phyloP scores from a whole-genome alignment of 148 eudicot genomes.

The Tetragonia tetragonoides region DNA sequence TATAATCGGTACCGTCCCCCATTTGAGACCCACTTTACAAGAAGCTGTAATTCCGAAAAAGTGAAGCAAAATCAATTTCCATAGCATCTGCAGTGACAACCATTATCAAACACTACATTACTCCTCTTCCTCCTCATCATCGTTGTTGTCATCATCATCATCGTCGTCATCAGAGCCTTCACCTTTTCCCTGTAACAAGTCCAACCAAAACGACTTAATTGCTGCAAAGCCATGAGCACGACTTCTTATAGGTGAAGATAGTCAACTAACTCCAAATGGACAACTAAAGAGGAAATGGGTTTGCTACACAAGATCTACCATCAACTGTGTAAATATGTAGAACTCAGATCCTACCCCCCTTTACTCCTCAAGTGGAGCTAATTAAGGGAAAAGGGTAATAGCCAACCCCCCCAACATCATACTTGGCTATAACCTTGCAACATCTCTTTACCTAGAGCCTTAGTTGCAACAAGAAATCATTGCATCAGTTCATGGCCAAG shows the following conservation, averaged over 20 bases:
- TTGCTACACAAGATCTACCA: too few relatives aligned
- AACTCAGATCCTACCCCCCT: neutral
- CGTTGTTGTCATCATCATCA: constrained; percentile 46
- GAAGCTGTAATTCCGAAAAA: constrained; percentile 7
- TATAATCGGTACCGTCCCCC: constrained; percentile 16
- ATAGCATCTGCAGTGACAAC: neutral
- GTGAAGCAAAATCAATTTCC: constrained; percentile 2
- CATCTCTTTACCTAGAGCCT: neutral
- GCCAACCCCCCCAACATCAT: neutral
- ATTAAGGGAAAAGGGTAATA: neutral
- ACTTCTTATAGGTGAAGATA: too few relatives aligned
- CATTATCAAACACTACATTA: constrained; percentile 13
- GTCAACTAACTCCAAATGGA: too few relatives aligned
- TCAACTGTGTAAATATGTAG: too few relatives aligned
- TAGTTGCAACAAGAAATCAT: neutral
- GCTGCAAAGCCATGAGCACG: neutral
- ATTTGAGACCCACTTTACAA: constrained; percentile 29
- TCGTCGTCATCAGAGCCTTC: constrained; percentile 37
- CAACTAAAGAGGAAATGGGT: too few relatives aligned
- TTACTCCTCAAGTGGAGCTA: neutral
- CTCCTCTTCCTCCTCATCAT: constrained; percentile 43
- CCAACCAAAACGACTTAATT: neutral
- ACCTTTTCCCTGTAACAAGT: constrained; percentile 32
- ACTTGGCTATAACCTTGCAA: neutral
- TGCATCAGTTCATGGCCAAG: too few relatives aligned